phyloP scores from a whole-genome alignment of 805 yeast genomes.

The Nadsonia fulvescens region DNA sequence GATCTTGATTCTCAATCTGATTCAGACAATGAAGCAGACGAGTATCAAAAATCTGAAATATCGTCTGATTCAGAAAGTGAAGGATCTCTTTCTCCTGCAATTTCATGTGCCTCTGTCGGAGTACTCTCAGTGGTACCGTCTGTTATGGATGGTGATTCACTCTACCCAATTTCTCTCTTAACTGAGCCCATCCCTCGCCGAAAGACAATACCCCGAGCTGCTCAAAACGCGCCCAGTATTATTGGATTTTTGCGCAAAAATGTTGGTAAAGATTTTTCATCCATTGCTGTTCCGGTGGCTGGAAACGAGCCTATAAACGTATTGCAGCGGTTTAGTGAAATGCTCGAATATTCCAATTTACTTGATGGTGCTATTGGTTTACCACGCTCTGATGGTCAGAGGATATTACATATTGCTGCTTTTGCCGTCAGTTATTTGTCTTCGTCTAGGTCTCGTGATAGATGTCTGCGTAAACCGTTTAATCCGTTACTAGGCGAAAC shows the following conservation, averaged over 20 bases:
- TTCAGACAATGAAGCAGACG: slow-evolving; percentile 8
- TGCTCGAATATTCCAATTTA: slow-evolving; percentile 56
- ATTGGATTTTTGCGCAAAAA: slow-evolving; percentile 68
- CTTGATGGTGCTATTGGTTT: slow-evolving; percentile 42
- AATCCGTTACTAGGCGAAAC: slow-evolving; percentile 92
- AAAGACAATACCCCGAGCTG: slow-evolving; percentile 33
- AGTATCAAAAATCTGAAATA: slow-evolving; percentile 1
- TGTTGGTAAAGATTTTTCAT: slow-evolving; percentile 70
- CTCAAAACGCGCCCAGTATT: slow-evolving; percentile 63
- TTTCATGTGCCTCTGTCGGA: too few species aligned
- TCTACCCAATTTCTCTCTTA: too few species aligned
- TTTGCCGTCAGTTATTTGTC: slow-evolving; percentile 70
- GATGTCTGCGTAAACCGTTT: slow-evolving; percentile 78
- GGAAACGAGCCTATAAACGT: slow-evolving; percentile 82
- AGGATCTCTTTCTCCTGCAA: too few species aligned
- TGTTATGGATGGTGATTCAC: slow-evolving; percentile 8
- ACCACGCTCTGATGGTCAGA: slow-evolving; percentile 32
- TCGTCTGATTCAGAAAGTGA: too few species aligned
- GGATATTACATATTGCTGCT: slow-evolving; percentile 51
- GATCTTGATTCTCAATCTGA: slow-evolving; percentile 8
- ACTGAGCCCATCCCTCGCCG: slow-evolving; percentile 34
- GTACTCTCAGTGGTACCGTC: slow-evolving; percentile 4
- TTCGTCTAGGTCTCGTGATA: slow-evolving; percentile 49
- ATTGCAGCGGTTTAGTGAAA: slow-evolving; percentile 63
- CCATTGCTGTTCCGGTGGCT: slow-evolving; percentile 85